These are phyloP conservation scores for Pseudisothecium myosuroides DNA, from an alignment of 225 moss, liverwort and hornwort genomes.

Conservation along the genomic window DNA sequence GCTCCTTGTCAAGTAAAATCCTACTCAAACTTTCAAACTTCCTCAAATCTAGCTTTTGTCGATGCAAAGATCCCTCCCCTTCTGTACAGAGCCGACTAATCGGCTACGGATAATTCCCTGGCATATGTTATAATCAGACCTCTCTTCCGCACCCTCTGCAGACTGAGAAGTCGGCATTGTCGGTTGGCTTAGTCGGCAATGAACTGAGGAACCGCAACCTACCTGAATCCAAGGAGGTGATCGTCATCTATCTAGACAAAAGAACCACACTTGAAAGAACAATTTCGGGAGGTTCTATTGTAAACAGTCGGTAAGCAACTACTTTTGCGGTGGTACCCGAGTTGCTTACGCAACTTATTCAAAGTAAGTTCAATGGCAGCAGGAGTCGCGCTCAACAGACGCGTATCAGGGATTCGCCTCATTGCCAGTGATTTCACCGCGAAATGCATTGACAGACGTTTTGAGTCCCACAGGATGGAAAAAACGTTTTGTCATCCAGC, in stretches of 20 bases:
- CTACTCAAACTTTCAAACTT: neutral
- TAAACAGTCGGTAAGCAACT: neutral
- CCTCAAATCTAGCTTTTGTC: neutral
- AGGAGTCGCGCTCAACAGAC: neutral
- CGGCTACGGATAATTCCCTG: neutral
- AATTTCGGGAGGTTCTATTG: neutral
- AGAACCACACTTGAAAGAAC: neutral
- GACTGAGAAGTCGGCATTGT: neutral
- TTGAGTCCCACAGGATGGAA: neutral
- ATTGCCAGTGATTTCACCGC: neutral
- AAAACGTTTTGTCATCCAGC: neutral
- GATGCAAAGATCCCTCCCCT: neutral
- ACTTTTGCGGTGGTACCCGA: too few species aligned
- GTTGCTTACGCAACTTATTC: neutral
- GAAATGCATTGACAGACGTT: too few species aligned
- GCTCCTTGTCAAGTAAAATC: neutral
- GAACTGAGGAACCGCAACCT: neutral
- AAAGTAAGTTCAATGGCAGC: neutral
- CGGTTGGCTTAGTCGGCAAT: neutral
- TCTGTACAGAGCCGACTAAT: neutral
- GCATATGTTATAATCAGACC: too few species aligned
- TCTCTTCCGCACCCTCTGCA: neutral
- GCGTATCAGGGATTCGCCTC: neutral
- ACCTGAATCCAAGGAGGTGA: neutral
- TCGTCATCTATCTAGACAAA: neutral